Evolutionary conservation across 352 stramenopile genomes (phyloP).

Genomic region (Pythium rishiriense): DNA sequence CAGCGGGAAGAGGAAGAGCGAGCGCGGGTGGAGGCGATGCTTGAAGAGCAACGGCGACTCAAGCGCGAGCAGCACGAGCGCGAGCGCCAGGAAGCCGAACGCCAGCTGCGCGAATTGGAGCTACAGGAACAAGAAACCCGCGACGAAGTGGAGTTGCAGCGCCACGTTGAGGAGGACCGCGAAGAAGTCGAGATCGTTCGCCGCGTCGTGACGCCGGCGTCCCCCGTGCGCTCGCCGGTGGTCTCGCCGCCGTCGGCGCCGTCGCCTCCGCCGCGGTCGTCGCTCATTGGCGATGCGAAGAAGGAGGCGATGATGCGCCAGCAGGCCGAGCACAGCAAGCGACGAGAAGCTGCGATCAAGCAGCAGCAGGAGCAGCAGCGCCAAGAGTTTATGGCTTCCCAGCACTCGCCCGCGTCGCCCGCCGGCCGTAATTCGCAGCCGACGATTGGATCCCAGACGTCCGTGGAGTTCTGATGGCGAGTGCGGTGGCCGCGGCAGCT

Average conservation of each 20-base stretch:
- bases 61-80: conserved; percentile 76
- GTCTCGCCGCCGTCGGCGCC: conserved; percentile 9
- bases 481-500: conserved; percentile 10
- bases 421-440: not conserved
- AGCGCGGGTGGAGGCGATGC: conserved; percentile 27
- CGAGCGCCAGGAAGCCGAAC: conserved; percentile 46
- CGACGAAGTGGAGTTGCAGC: conserved; percentile 18
- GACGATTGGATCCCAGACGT: conserved; percentile 4
- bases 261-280: conserved; percentile 46
- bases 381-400: conserved; percentile 15
- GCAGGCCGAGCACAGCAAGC: conserved; percentile 60
- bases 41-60: conserved; percentile 65
- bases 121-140: conserved; percentile 42
- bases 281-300: conserved; percentile 65
- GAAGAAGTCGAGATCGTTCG: conserved; percentile 34
- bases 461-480: conserved; percentile 26
- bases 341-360: conserved; percentile 56
- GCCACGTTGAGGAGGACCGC: conserved; percentile 34
- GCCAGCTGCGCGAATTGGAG: conserved; percentile 39
- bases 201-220: conserved; percentile 19
- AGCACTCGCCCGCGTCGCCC: not conserved
- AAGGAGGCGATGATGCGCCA: conserved; percentile 68
- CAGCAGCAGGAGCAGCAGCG: conserved; percentile 44
- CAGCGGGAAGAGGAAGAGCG: conserved; percentile 14
- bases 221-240: conserved; percentile 17